phyloP scores from a whole-genome alignment of 2,329 filamentous ascomycete species.

The Pseudocercospora pini-densiflorae region DNA sequence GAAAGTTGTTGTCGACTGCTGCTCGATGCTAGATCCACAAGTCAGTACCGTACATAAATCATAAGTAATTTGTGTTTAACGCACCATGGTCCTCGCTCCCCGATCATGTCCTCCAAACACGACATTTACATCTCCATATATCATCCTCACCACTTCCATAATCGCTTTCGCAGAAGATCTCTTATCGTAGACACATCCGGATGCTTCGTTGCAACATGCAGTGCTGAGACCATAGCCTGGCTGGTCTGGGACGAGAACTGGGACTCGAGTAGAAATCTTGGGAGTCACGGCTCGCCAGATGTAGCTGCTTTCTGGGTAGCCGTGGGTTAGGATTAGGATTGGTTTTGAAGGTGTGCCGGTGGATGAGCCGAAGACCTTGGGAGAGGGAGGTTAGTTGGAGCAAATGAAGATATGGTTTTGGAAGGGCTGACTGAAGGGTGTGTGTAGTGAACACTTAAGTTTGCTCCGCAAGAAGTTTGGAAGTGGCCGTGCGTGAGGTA shows the following conservation, averaged over 20 bases:
- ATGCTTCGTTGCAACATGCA: not conserved
- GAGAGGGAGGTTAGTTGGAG: not conserved
- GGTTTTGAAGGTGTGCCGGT: slow-evolving; percentile 2
- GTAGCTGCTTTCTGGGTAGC: slow-evolving; percentile 14
- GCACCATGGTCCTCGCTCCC: slow-evolving; percentile 19
- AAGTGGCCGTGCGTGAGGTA: slow-evolving; percentile 11
- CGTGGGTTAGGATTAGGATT: slow-evolving; percentile 12
- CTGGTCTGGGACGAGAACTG: slow-evolving; percentile 11
- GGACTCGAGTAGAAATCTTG: slow-evolving; percentile 1
- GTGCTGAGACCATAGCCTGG: slow-evolving; percentile 12
- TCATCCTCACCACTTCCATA: not conserved
- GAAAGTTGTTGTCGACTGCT: slow-evolving; percentile 19
- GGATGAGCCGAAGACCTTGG: not conserved
- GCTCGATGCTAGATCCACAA: slow-evolving; percentile 8
- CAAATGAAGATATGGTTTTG: not conserved
- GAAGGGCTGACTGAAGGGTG: not conserved
- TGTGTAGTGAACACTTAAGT: slow-evolving; percentile 11
- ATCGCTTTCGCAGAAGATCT: slow-evolving; percentile 4
- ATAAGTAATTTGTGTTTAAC: not conserved
- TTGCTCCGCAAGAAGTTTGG: slow-evolving; percentile 1
- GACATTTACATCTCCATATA: slow-evolving; percentile 13
- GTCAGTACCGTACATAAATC: not conserved
- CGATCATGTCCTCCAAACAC: slow-evolving; percentile 21
- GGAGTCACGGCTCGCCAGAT: slow-evolving; percentile 15
- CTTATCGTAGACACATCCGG: slow-evolving; percentile 1